Evolutionary conservation across 148 eudicot species (phyloP).

Genomic region (Camellia granthamiana): DNA sequence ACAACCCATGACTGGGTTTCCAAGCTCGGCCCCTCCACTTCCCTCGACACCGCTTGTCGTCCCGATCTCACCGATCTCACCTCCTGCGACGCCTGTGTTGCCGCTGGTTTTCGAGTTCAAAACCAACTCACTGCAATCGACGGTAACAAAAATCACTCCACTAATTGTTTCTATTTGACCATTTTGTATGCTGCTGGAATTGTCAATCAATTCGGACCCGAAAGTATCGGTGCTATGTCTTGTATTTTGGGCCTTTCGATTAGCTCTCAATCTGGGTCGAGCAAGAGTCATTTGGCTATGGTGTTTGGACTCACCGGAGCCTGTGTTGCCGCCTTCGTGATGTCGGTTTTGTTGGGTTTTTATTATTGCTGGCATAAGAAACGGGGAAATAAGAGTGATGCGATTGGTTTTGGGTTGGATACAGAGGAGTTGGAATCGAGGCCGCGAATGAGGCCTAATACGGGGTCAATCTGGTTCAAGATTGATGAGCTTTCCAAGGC

Average conservation of each 20-base stretch:
- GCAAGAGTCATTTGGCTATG: constrained; percentile 27
- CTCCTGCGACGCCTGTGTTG: constrained; percentile 54
- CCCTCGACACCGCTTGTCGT: constrained; percentile 45
- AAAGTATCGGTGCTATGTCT: constrained; percentile 40
- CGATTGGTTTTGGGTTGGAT: not conserved
- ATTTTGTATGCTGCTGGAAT: constrained; percentile 74
- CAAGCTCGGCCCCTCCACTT: constrained; percentile 40
- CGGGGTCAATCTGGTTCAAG: constrained; percentile 70
- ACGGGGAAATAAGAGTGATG: constrained; percentile 26
- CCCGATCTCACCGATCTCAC: constrained; percentile 47
- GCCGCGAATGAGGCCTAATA: constrained; percentile 52
- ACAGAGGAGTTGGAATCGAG: constrained; percentile 40
- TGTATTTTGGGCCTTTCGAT: constrained; percentile 51
- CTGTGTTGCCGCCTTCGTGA: constrained; percentile 35
- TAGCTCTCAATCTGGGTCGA: constrained; percentile 18
- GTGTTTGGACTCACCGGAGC: constrained; percentile 52
- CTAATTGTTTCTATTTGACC: constrained; percentile 55
- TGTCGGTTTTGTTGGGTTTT: constrained; percentile 39
- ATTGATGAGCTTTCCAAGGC: constrained; percentile 60
- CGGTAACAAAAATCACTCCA: constrained; percentile 58
- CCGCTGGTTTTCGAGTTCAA: constrained; percentile 55
- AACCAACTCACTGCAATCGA: constrained; percentile 40
- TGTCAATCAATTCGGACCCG: constrained; percentile 63
- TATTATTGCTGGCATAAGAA: constrained; percentile 51
- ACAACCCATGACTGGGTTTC: constrained; percentile 44